Evolutionary conservation across 148 eudicot species (phyloP).

Genomic region (Oxyria digyna): DNA sequence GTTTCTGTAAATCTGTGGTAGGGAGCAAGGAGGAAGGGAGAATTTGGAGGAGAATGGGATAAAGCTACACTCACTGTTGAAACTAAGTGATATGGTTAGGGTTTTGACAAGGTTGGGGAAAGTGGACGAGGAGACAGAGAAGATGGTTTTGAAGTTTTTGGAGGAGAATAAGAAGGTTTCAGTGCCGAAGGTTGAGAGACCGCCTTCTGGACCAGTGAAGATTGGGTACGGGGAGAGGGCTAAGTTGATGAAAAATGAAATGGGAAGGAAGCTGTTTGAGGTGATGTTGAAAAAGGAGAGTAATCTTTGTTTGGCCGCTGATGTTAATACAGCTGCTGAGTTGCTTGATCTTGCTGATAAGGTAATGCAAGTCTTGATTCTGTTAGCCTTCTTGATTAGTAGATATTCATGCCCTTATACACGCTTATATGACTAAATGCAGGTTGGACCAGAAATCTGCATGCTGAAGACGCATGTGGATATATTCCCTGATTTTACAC

Average conservation of each 20-base stretch:
- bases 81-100: constrained; percentile 76
- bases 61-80: constrained; percentile 60
- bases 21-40: constrained; percentile 90
- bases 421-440: constrained; percentile 9
- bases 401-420: neutral
- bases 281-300: constrained; percentile 70
- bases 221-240: constrained; percentile 57
- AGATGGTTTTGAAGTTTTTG: constrained; percentile 62
- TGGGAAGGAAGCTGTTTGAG: constrained; percentile 71
- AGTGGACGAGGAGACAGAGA: constrained; percentile 63
- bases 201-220: constrained; percentile 19
- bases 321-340: constrained; percentile 84
- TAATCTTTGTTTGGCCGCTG: constrained; percentile 87
- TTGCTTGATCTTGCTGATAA: constrained; percentile 76
- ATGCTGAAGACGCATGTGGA: constrained; percentile 90
- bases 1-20: constrained; percentile 4
- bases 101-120: constrained; percentile 61
- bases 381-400: too few species aligned
- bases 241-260: constrained; percentile 57
- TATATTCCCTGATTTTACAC: constrained; percentile 82
- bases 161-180: constrained; percentile 57
- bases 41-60: constrained; percentile 65
- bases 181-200: constrained; percentile 28
- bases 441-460: constrained; percentile 92
- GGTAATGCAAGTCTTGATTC: constrained; percentile 21